phyloP scores from a whole-genome alignment of 768 basidiomycete genomes.

The Podaxis sp. region DNA sequence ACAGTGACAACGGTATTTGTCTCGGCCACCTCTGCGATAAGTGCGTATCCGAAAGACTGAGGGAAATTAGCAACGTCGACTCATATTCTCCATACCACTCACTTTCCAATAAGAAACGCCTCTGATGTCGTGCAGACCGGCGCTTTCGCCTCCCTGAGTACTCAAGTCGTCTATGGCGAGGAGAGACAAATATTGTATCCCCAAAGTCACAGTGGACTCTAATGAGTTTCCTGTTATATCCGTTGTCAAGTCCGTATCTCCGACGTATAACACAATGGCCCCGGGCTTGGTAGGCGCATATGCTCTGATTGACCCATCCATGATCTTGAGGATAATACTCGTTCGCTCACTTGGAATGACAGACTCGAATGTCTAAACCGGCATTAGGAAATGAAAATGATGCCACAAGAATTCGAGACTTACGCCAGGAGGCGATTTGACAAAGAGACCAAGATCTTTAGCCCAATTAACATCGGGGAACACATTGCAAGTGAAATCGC shows the following conservation, averaged over 20 bases:
- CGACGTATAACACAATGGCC: slow-evolving; percentile 63
- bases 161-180: slow-evolving; percentile 36
- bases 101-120: slow-evolving; percentile 71
- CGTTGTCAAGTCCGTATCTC: slow-evolving; percentile 66
- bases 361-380: slow-evolving; percentile 75
- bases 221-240: slow-evolving; percentile 68
- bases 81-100: slow-evolving; percentile 19
- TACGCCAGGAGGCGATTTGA: slow-evolving; percentile 87
- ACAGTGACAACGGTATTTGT: slow-evolving; percentile 39
- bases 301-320: slow-evolving; percentile 64
- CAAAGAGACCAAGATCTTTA: slow-evolving; percentile 58
- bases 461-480: slow-evolving; percentile 64
- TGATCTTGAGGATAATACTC: slow-evolving; percentile 57
- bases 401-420: slow-evolving; percentile 25
- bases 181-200: slow-evolving; percentile 47
- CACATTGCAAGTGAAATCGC: slow-evolving; percentile 61
- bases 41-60: slow-evolving; percentile 67
- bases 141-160: slow-evolving; percentile 24
- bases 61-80: not conserved
- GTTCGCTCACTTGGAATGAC: slow-evolving; percentile 91
- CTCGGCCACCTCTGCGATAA: slow-evolving; percentile 57
- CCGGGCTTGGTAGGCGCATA: slow-evolving; percentile 60
- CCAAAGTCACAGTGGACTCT: slow-evolving; percentile 50
- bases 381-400: not conserved
- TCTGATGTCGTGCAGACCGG: slow-evolving; percentile 1